phyloP scores from a whole-genome alignment of 306 rosid species.

The Sicyos baderoa region DNA sequence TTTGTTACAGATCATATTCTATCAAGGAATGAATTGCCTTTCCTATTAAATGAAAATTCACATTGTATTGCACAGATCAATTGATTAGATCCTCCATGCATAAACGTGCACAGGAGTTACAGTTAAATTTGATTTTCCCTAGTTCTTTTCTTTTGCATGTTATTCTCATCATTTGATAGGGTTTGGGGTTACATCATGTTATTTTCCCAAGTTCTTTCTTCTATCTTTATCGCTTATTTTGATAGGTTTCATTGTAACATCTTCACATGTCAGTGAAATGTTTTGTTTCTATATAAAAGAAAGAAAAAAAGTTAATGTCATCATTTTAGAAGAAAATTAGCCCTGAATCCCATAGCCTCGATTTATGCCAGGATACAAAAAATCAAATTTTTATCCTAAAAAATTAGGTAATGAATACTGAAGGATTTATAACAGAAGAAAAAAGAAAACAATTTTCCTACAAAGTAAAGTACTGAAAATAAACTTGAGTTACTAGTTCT shows the following conservation, averaged over 20 bases:
- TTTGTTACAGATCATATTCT: background rate
- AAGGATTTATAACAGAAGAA: background rate
- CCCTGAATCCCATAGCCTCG: background rate
- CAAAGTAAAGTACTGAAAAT: background rate
- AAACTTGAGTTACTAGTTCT: background rate
- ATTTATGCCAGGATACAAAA: background rate
- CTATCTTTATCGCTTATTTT: too few relatives aligned
- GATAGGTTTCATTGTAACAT: too few relatives aligned
- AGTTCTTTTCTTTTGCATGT: slow-evolving; percentile 2
- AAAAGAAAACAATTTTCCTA: background rate
- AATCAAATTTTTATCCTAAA: background rate
- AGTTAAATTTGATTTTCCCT: background rate
- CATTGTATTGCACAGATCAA: background rate
- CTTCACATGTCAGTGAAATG: too few relatives aligned
- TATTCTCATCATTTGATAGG: background rate
- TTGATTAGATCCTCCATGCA: background rate
- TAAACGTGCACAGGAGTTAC: background rate
- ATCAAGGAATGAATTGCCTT: background rate
- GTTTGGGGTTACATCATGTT: too few relatives aligned
- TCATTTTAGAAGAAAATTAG: background rate
- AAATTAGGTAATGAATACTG: background rate
- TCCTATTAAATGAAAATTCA: background rate
- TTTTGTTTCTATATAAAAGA: too few relatives aligned
- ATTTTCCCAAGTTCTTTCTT: too few relatives aligned
- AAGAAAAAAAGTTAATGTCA: background rate